These are phyloP conservation scores for Haplosporangium gracile DNA, from an alignment of 192 early-diverging fungal genomes.

Conservation along the genomic window DNA sequence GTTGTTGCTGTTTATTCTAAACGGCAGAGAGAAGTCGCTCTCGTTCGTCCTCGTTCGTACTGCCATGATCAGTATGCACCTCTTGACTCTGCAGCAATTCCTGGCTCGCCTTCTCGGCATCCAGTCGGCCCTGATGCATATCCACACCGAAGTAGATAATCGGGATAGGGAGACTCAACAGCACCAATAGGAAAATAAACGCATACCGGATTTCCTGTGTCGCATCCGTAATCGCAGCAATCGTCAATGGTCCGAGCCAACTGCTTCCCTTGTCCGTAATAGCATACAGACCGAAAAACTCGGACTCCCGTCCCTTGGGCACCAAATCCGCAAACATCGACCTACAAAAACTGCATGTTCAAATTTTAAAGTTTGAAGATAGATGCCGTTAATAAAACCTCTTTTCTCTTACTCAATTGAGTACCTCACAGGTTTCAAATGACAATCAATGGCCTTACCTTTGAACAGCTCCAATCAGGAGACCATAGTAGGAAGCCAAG, in stretches of 20 bases:
- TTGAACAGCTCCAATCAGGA: constrained; percentile 58
- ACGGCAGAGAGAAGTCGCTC: constrained; percentile 23
- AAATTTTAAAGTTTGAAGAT: not conserved
- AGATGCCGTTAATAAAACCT: not conserved
- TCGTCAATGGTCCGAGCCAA: constrained; percentile 76
- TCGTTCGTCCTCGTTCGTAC: constrained; percentile 13
- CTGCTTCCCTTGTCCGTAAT: constrained; percentile 75
- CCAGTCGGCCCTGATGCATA: constrained; percentile 61
- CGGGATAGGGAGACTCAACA: constrained; percentile 61
- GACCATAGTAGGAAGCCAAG: constrained; percentile 56
- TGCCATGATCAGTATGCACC: not conserved
- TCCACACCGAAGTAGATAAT: constrained; percentile 65
- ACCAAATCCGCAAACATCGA: constrained; percentile 70
- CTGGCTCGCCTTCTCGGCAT: constrained; percentile 48
- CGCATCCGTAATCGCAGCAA: constrained; percentile 67
- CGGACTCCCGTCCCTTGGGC: constrained; percentile 70
- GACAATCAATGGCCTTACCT: constrained; percentile 25
- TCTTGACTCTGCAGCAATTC: constrained; percentile 22
- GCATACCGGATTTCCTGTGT: constrained; percentile 65
- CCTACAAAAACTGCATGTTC: constrained; percentile 58
- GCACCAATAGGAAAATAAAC: constrained; percentile 62
- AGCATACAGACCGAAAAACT: constrained; percentile 77
- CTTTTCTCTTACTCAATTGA: not conserved
- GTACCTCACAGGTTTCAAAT: not conserved
- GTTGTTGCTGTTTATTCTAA: not conserved